phyloP scores from a whole-genome alignment of 2,329 filamentous ascomycete species.

The Botrytis medusae region DNA sequence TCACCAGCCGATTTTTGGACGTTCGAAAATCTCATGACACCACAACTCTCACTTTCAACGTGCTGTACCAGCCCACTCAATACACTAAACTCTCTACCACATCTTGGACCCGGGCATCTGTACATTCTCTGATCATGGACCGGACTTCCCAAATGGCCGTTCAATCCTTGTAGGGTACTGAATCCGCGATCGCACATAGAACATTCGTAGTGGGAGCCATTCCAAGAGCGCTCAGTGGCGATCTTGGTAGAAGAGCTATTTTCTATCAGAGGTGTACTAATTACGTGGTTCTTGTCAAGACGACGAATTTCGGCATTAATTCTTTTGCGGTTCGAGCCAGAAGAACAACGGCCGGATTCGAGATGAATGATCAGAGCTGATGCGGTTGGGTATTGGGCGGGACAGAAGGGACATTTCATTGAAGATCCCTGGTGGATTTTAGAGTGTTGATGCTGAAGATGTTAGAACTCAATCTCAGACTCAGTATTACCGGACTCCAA shows the following conservation, averaged over 20 bases:
- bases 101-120: constrained; percentile 28
- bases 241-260: constrained; percentile 35
- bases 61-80: constrained; percentile 33
- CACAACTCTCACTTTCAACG: constrained; percentile 37
- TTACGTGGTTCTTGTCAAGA: constrained; percentile 48
- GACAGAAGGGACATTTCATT: constrained; percentile 58
- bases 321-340: constrained; percentile 47
- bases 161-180: constrained; percentile 41
- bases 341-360: constrained; percentile 51
- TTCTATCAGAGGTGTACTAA: constrained; percentile 51
- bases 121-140: constrained; percentile 48
- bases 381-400: constrained; percentile 47
- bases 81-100: constrained; percentile 28
- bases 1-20: constrained; percentile 28
- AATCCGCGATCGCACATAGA: constrained; percentile 54
- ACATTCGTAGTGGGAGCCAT: constrained; percentile 51
- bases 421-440: constrained; percentile 47
- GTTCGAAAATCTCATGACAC: constrained; percentile 30
- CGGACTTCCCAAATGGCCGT: constrained; percentile 55
- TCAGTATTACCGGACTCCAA: background rate
- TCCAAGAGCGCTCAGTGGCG: constrained; percentile 47
- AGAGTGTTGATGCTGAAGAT: constrained; percentile 55
- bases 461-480: background rate
- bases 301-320: constrained; percentile 49
- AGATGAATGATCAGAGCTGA: constrained; percentile 61